Base-by-base conservation (phyloP, 805 yeast species). In the Nakazawaea molendinolei region DNA sequence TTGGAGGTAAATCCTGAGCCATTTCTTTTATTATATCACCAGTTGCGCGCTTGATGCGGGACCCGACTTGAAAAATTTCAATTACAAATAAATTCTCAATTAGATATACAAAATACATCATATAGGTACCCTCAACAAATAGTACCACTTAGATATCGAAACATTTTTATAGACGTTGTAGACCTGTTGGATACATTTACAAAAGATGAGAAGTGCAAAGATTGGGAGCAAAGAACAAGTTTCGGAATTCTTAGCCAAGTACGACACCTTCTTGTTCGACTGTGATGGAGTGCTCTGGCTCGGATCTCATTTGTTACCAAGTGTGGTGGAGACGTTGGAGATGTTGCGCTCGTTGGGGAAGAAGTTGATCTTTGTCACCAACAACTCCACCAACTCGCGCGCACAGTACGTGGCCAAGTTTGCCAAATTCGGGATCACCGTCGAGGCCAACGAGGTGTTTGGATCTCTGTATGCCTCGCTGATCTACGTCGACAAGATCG, bases 281-380 rank as follows among this genome's bases (percentile, higher is more conserved):
- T 92, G 98, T 63, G 98, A 92, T 55, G 98, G 98, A 22, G 98
- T 92, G 4, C 66, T 92, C 41, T 92, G 98, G 98, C 61, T 83
- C 33, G 97, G 97, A 2, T 77, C 74, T 43, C 84, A 79, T 45
- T 59, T 86, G 17, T 67, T 92, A 32, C 97, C 97, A 5, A 63
- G 72, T 13, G 83, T 86, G 2, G 69, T 65, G 9, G 97, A 92
- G 55, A 83, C 95, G 0, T 57, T 92, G 28, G 67, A 69, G 8
- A 53, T 82, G 28, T 63, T 92, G 45, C 69, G 70, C 40, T 39
- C 54, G 4, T 39, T 44, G 19, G 72, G 74, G 25, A 92, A 92
- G 57, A 74, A 78, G 42, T 66, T 86, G 35, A 69, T 89, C 29
- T 92, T 92, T 61, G 98, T 92, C 20, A 89, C 98, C 30, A 92